Conservation (phyloP, 306 rosid species). For the Vigna nakashimae region DNA sequence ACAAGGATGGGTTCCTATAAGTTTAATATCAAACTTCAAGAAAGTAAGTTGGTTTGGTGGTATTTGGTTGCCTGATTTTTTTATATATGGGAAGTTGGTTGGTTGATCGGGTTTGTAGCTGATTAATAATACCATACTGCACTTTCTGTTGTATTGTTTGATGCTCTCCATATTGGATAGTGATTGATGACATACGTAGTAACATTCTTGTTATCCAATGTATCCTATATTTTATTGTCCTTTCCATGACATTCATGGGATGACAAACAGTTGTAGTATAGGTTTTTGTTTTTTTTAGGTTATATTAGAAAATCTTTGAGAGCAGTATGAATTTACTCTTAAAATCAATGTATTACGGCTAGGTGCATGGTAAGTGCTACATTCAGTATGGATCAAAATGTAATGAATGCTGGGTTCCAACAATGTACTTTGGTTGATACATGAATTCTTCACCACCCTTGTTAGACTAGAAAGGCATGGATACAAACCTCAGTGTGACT, state of each 20-base stretch:
- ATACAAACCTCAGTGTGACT: not conserved
- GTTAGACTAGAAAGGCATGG: not conserved
- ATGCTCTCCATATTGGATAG: not conserved
- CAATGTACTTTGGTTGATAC: not conserved
- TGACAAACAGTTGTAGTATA: not conserved
- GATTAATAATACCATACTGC: not conserved
- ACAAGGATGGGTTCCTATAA: constrained; percentile 89
- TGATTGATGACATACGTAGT: not conserved
- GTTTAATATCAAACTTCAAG: constrained; percentile 76
- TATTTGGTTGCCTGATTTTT: constrained; percentile 21
- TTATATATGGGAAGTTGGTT: not conserved
- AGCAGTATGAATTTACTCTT: not conserved
- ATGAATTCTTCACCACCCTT: not conserved
- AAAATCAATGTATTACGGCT: no score
- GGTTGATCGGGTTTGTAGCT: not conserved
- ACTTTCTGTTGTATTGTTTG: not conserved
- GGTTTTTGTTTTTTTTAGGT: not conserved
- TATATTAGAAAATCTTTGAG: constrained; percentile 10
- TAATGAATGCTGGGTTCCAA: no score
- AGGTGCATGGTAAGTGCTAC: no score
- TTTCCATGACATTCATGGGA: not conserved
- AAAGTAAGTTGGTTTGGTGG: constrained; percentile 68
- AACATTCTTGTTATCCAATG: not conserved
- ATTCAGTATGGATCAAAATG: no score
- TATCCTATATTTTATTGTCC: not conserved